phyloP scores from a whole-genome alignment of 2,329 filamentous ascomycete genomes.

The Acephala macrosclerotiorum region DNA sequence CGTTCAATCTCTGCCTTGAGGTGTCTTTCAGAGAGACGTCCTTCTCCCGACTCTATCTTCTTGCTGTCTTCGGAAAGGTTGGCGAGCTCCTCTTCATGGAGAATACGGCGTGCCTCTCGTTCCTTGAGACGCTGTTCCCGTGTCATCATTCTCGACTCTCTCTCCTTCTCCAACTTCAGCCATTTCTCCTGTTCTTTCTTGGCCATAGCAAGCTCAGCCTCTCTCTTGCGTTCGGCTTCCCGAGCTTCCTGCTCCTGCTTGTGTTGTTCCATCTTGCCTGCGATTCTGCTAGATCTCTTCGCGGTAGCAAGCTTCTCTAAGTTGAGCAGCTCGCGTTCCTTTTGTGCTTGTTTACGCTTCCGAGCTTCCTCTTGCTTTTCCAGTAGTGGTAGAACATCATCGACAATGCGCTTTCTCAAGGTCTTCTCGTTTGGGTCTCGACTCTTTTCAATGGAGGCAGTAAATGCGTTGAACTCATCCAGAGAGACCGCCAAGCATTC shows the following conservation, averaged over 20 bases:
- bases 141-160: conserved; percentile 81
- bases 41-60: conserved; percentile 60
- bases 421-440: conserved; percentile 87
- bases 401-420: conserved; percentile 73
- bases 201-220: conserved; percentile 69
- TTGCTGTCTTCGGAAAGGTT: conserved; percentile 80
- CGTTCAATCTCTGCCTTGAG: conserved; percentile 84
- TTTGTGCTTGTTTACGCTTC: conserved; percentile 71
- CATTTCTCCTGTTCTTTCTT: conserved; percentile 71
- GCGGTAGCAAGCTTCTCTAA: conserved; percentile 90
- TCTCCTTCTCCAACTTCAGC: conserved; percentile 70
- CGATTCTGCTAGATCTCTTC: conserved; percentile 91
- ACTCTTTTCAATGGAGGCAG: conserved; percentile 75
- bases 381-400: conserved; percentile 84
- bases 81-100: conserved; percentile 84
- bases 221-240: conserved; percentile 73
- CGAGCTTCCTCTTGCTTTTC: conserved; percentile 79
- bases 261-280: conserved; percentile 80
- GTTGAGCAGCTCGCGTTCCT: conserved; percentile 81
- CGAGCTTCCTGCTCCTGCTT: conserved; percentile 74
- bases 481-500: conserved; percentile 88
- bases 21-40: conserved; percentile 77
- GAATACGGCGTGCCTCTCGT: conserved; percentile 81
- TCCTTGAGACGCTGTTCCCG: conserved; percentile 87
- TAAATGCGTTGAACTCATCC: conserved; percentile 75